Conservation (phyloP, 768 basidiomycete genomes). For the Podaxis sp. region DNA sequence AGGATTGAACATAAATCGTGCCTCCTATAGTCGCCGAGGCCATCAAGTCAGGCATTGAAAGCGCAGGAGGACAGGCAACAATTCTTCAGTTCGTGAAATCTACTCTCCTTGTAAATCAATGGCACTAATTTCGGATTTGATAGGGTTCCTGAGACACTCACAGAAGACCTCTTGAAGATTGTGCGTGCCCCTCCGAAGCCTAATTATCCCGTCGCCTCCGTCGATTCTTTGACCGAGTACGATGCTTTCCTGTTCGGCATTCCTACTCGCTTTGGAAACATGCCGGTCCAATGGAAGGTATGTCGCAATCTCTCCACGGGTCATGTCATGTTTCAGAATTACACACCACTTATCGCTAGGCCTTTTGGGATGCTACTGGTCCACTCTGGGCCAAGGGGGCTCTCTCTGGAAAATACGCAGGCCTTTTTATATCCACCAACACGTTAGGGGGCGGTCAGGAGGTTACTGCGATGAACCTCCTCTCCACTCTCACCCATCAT, state of each 20-base stretch:
- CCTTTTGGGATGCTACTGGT: constrained; percentile 81
- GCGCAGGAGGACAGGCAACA: constrained; percentile 46
- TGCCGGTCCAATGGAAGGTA: constrained; percentile 80
- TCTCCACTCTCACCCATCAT: constrained; percentile 63
- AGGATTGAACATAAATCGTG: constrained; percentile 3
- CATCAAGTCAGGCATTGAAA: constrained; percentile 44
- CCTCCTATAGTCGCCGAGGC: constrained; percentile 54
- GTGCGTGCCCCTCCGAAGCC: constrained; percentile 75
- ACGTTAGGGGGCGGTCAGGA: constrained; percentile 73
- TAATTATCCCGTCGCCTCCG: constrained; percentile 64
- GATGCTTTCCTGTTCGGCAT: constrained; percentile 79
- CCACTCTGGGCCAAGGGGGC: constrained; percentile 54
- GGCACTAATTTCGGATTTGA: constrained; percentile 1
- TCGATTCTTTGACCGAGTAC: constrained; percentile 49
- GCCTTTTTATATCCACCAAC: constrained; percentile 67
- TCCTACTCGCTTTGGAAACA: constrained; percentile 78
- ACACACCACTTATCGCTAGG: constrained; percentile 28
- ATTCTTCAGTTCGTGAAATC: constrained; percentile 54
- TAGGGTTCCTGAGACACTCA: constrained; percentile 79
- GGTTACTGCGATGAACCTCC: constrained; percentile 39
- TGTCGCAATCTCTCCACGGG: background rate
- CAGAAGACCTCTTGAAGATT: constrained; percentile 59
- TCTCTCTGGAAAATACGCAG: constrained; percentile 66
- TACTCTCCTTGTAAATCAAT: background rate
- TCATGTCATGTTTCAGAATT: background rate